Evolutionary conservation across 2,329 filamentous ascomycete species (phyloP).

Genomic region (Alternaria postmessia): DNA sequence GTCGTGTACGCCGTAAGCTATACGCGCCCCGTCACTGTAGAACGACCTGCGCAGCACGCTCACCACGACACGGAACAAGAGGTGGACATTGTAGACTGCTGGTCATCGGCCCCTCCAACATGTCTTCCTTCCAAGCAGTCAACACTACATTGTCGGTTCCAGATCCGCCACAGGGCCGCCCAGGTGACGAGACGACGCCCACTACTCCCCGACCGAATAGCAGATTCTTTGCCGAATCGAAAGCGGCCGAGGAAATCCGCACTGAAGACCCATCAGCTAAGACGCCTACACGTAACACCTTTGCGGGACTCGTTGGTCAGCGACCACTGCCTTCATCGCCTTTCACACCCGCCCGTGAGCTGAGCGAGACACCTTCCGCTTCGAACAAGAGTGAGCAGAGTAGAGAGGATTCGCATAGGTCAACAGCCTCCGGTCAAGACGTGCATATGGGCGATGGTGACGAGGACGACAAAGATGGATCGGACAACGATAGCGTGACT

Average conservation of each 20-base stretch:
- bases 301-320: slow-evolving; percentile 57
- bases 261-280: slow-evolving; percentile 57
- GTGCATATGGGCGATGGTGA: slow-evolving; percentile 80
- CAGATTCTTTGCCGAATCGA: slow-evolving; percentile 52
- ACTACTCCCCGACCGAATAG: slow-evolving; percentile 61
- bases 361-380: slow-evolving; percentile 49
- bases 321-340: slow-evolving; percentile 56
- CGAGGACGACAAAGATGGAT: slow-evolving; percentile 64
- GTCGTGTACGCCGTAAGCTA: slow-evolving; percentile 8
- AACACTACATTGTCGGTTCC: slow-evolving; percentile 62
- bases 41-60: slow-evolving; percentile 19
- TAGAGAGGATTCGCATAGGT: slow-evolving; percentile 67
- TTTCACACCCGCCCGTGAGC: slow-evolving; percentile 56
- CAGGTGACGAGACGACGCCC: slow-evolving; percentile 64
- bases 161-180: slow-evolving; percentile 53
- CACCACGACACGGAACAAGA: slow-evolving; percentile 15
- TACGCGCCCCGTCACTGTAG: slow-evolving; percentile 14
- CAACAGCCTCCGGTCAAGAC: slow-evolving; percentile 71
- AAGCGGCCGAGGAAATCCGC: slow-evolving; percentile 43
- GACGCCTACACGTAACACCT: slow-evolving; percentile 69
- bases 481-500: slow-evolving; percentile 59
- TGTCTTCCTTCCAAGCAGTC: slow-evolving; percentile 69
- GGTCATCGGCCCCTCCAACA: slow-evolving; percentile 35
- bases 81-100: slow-evolving; percentile 7
- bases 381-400: slow-evolving; percentile 53